phyloP scores from a whole-genome alignment of 768 basidiomycete species.

The Tricholoma hemisulphureum region DNA sequence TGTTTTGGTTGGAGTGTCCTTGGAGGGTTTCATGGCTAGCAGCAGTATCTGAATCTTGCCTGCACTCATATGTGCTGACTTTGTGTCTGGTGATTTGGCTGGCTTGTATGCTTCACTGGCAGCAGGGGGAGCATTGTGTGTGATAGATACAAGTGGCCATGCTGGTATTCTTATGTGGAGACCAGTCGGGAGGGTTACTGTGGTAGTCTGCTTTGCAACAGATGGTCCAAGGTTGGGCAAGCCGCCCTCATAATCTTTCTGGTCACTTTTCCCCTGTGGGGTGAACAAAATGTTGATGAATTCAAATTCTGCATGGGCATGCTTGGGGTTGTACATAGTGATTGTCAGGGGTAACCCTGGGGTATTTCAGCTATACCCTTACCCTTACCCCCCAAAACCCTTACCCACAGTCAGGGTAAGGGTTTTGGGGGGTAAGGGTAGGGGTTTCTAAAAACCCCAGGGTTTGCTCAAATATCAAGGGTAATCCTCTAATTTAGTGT shows the following conservation, averaged over 20 bases:
- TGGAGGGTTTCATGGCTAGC: neutral
- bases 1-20: neutral
- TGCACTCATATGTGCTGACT: neutral
- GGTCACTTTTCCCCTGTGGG: neutral
- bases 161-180: neutral
- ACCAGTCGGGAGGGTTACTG: neutral
- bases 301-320: constrained; percentile 11
- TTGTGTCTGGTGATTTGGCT: neutral
- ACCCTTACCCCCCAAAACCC: too few relatives aligned
- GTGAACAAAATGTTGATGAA: neutral
- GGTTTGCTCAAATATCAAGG: too few relatives aligned
- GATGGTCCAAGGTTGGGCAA: constrained; percentile 3
- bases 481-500: too few relatives aligned
- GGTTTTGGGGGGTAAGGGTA: too few relatives aligned
- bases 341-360: too few relatives aligned
- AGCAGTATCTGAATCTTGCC: neutral
- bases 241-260: constrained; percentile 1
- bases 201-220: neutral
- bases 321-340: constrained; percentile 18
- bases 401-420: too few relatives aligned
- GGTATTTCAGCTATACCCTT: too few relatives aligned
- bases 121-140: neutral
- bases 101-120: neutral
- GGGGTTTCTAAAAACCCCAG: too few relatives aligned
- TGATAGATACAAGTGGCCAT: neutral